A percentile compares a stretch with the other conserved stretches of the same genome.
phyloP scores from a whole-genome alignment of 352 stramenopile species.

The Pythium angustatum region DNA sequence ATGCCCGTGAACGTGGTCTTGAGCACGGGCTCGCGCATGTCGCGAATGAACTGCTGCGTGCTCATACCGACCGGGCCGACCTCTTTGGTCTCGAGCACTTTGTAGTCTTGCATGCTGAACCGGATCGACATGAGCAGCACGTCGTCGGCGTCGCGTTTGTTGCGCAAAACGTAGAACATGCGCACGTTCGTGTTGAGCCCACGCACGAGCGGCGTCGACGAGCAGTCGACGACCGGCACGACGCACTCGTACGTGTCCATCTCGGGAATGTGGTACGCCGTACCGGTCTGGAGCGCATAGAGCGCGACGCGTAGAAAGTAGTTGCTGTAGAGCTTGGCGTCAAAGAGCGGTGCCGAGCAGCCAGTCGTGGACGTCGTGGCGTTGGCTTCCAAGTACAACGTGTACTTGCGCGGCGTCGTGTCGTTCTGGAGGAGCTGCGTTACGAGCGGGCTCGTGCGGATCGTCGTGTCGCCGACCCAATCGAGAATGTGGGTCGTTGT shows the following conservation, averaged over 20 bases:
- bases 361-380: neutral
- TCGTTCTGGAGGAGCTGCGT: conserved; percentile 2
- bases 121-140: conserved; percentile 11
- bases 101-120: conserved; percentile 17
- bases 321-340: conserved; percentile 20
- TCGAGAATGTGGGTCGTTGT: neutral
- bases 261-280: conserved; percentile 24
- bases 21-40: neutral
- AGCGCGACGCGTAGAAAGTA: conserved; percentile 15
- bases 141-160: conserved; percentile 6
- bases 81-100: conserved; percentile 8
- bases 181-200: neutral
- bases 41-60: neutral
- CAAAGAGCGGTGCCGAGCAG: conserved; percentile 12
- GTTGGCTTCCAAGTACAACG: conserved; percentile 20
- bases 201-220: conserved; percentile 27
- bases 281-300: neutral
- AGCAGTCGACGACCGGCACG: conserved; percentile 43
- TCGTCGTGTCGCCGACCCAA: conserved; percentile 9
- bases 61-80: neutral
- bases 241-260: conserved; percentile 11
- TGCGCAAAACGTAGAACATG: conserved; percentile 23
- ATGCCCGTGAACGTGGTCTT: neutral
- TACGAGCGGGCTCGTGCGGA: conserved; percentile 17
- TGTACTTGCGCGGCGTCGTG: conserved; percentile 14